Conservation (phyloP, 495 filamentous ascomycete species). For the Bathelium albidoporum region DNA sequence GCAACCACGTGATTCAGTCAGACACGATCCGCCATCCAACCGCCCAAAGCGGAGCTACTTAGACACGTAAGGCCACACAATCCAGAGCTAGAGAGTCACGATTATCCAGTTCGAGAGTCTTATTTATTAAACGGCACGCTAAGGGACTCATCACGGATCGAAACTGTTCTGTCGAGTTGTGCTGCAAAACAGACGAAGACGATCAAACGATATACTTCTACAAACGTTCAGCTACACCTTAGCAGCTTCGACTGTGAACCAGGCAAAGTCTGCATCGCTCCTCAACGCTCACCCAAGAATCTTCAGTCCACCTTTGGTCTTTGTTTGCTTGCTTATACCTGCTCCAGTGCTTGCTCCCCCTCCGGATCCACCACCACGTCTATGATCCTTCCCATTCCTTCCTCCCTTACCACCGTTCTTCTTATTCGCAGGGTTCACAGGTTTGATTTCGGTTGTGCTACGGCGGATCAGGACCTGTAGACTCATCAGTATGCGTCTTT, state of each 20-base stretch:
- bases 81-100: too few relatives aligned
- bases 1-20: neutral
- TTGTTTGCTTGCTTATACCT: constrained; percentile 40
- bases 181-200: too few relatives aligned
- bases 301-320: constrained; percentile 69
- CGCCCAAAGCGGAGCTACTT: too few relatives aligned
- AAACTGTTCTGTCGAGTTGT: too few relatives aligned
- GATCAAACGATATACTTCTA: too few relatives aligned
- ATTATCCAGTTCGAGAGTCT: too few relatives aligned
- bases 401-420: constrained; percentile 35
- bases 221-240: too few relatives aligned
- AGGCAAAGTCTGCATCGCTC: too few relatives aligned
- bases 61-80: too few relatives aligned
- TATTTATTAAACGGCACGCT: too few relatives aligned
- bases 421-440: constrained; percentile 40
- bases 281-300: constrained; percentile 53
- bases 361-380: constrained; percentile 20
- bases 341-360: neutral
- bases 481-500: neutral
- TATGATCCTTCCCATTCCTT: constrained; percentile 36
- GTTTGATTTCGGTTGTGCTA: constrained; percentile 82
- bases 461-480: constrained; percentile 58
- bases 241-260: too few relatives aligned
- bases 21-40: neutral
- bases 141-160: too few relatives aligned